Conservation (phyloP, 2,329 filamentous ascomycete species). For the Aspergillus pseudoglaucus region DNA sequence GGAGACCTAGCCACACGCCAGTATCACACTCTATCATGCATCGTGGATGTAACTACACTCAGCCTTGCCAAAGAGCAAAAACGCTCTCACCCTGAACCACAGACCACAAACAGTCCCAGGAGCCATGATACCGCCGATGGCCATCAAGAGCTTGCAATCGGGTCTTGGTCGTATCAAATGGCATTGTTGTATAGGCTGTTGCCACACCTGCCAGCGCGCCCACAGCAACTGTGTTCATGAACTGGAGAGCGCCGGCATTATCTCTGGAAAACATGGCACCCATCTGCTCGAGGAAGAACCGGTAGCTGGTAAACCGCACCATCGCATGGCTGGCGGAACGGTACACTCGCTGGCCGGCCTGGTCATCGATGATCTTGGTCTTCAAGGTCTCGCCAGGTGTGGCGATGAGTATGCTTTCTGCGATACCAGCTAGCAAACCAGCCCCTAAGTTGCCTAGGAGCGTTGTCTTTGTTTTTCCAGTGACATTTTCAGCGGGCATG, state of each 20-base stretch:
- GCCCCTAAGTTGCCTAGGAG: slow-evolving; percentile 51
- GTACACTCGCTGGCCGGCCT: slow-evolving; percentile 39
- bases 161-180: slow-evolving; percentile 40
- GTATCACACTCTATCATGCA: not conserved
- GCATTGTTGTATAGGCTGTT: slow-evolving; percentile 39
- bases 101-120: slow-evolving; percentile 7
- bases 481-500: slow-evolving; percentile 4
- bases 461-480: slow-evolving; percentile 31
- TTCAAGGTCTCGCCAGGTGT: slow-evolving; percentile 62
- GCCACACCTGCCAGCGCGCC: slow-evolving; percentile 52
- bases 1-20: slow-evolving; percentile 4
- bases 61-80: slow-evolving; percentile 49
- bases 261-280: slow-evolving; percentile 29
- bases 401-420: slow-evolving; percentile 55
- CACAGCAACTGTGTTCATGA: slow-evolving; percentile 49
- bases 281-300: slow-evolving; percentile 50
- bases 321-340: slow-evolving; percentile 38
- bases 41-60: slow-evolving; percentile 5
- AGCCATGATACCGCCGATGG: slow-evolving; percentile 42
- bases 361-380: slow-evolving; percentile 58
- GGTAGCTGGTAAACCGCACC: slow-evolving; percentile 56
- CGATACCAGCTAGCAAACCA: slow-evolving; percentile 55
- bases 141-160: slow-evolving; percentile 46
- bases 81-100: slow-evolving; percentile 46
- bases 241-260: slow-evolving; percentile 29